Evolutionary conservation across 257 asterid species (phyloP), one percentile per base, ranked within the genome.

Genomic region (Ocimum tenuiflorum): DNA sequence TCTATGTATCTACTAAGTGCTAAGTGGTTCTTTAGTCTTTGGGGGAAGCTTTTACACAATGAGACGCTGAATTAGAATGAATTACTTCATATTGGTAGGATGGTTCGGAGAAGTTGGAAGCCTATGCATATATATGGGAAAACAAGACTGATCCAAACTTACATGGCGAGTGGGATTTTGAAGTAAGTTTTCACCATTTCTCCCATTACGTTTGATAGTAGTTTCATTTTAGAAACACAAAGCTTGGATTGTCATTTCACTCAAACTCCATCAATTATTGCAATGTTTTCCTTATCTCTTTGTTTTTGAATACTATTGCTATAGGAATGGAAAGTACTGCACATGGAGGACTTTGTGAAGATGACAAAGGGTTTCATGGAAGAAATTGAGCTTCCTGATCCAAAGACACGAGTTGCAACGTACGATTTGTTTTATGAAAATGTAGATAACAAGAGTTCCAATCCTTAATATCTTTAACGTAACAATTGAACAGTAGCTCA

Each of bases 141-240:
- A 76, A 87, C 74, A 73, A 77, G 79, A 68, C 75, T 36, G 95
- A 90, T 78, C 91, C 96, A 1, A 62, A 78, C 68, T 72, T 90
- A 75, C 72, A 73, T 29, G 95, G 95, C 38, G 82, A 81, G 46
- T 90, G 97, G 95, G 75, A 87, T 73, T 80, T 87, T 59, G 90
- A 87, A 88, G 97, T 87, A 62, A 57, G 60, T 60, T 29, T 8
- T 12, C 50, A 46, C 35, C 20, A 3, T 55, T 27, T 24, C 22
- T 3, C 45, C 38, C 6, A 41, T 52, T 27, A 27, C 52, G 53
- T 18, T 7, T 7, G 19, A 6, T 58, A 64, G 36, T 23, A 14
- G 11, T 63, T 27, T 11, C 42, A 60, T 52, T 27, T 5, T 6
- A 7, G 18, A 12, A 9, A 17, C 38, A 7, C 13, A 29, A 36